Evolutionary conservation across 2,329 filamentous ascomycete genomes (phyloP).

Genomic region (Colletotrichum tropicicola): DNA sequence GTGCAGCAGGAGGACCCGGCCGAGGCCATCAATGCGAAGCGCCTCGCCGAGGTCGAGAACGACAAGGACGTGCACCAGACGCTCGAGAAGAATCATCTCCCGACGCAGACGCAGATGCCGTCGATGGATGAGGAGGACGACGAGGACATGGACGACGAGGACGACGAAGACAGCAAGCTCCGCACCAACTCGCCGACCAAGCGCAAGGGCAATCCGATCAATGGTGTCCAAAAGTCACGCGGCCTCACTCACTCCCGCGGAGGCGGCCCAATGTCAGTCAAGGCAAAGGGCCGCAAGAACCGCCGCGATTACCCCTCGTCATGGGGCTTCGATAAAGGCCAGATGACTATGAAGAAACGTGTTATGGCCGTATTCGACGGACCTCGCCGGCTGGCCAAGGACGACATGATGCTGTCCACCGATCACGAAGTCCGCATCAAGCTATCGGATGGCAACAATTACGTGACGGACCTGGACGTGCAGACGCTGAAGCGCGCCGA

Average conservation of each 20-base stretch:
- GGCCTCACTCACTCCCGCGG: conserved; percentile 83
- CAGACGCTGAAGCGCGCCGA: conserved; percentile 90
- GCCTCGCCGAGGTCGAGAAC: conserved; percentile 72
- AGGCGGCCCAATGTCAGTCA: conserved; percentile 66
- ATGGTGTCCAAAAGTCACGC: conserved; percentile 71
- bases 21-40: conserved; percentile 74
- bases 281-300: conserved; percentile 81
- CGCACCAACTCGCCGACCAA: conserved; percentile 52
- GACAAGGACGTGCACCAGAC: conserved; percentile 70
- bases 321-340: conserved; percentile 91
- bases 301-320: conserved; percentile 92
- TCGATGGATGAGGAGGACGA: conserved; percentile 54
- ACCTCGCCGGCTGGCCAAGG: conserved; percentile 87
- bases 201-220: conserved; percentile 64
- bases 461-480: conserved; percentile 93
- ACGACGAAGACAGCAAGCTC: conserved; percentile 61
- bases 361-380: conserved; percentile 95
- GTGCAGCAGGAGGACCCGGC: conserved; percentile 77
- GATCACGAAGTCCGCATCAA: conserved; percentile 93
- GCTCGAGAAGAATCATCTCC: conserved; percentile 70
- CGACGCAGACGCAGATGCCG: conserved; percentile 50
- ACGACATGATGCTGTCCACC: conserved; percentile 98
- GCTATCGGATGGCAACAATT: conserved; percentile 78
- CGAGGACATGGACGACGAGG: conserved; percentile 57
- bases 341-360: conserved; percentile 99